Percentiles rank a stretch among this genome's conserved stretches.
Conservation (phyloP, 352 stramenopile species). For the Phytopythium aichiense region DNA sequence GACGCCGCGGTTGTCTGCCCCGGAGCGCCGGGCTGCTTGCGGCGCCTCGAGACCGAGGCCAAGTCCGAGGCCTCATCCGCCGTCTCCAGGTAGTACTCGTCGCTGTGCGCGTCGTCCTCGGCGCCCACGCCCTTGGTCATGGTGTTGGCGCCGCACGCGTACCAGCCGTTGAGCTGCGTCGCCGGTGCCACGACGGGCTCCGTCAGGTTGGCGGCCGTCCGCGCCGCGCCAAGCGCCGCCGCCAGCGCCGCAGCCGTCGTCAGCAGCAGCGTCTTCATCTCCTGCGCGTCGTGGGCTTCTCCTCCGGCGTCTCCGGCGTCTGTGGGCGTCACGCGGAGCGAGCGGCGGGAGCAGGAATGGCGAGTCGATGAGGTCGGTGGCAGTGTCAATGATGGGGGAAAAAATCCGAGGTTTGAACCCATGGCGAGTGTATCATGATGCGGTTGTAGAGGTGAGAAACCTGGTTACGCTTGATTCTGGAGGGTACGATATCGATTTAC, state of each 20-base stretch:
- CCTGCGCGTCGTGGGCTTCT: not conserved
- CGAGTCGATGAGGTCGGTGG: too few relatives aligned
- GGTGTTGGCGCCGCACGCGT: slow-evolving; percentile 36
- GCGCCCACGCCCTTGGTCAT: slow-evolving; percentile 12
- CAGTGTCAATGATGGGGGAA: not conserved
- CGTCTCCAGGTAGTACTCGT: slow-evolving; percentile 40
- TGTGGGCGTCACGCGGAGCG: not conserved
- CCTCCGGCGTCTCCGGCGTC: not conserved
- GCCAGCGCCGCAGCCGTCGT: not conserved
- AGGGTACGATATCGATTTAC: not conserved
- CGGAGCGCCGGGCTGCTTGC: not conserved
- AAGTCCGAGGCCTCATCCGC: not conserved
- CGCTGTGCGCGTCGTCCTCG: slow-evolving; percentile 21
- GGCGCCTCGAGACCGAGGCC: not conserved
- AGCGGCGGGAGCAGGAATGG: not conserved
- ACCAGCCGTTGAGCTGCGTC: slow-evolving; percentile 58
- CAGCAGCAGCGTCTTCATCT: slow-evolving; percentile 4
- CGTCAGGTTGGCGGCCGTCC: slow-evolving; percentile 2
- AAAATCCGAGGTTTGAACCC: not conserved
- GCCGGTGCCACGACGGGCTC: slow-evolving; percentile 6
- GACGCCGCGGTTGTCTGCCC: not conserved
- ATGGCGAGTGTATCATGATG: not conserved
- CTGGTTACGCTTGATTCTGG: not conserved
- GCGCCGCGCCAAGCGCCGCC: not conserved
- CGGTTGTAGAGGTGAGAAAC: not conserved